Evolutionary conservation across 2,329 filamentous ascomycete genomes (phyloP).

Genomic region (Botrytis porri): DNA sequence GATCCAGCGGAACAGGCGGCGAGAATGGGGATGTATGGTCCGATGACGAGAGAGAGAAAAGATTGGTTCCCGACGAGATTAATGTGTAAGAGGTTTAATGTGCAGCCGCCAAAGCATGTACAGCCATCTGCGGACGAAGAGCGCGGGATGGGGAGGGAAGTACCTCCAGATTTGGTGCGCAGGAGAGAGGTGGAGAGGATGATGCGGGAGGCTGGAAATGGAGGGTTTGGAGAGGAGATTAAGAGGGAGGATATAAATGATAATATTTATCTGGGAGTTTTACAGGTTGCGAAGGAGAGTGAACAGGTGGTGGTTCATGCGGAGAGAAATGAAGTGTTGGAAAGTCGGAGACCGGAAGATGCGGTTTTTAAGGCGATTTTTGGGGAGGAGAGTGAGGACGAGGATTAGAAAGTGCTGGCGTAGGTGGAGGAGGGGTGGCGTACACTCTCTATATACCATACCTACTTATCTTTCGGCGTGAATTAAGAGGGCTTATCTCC

Average conservation of each 20-base stretch:
- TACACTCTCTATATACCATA: no score
- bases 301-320: conserved; percentile 55
- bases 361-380: conserved; percentile 91
- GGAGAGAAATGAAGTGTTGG: conserved; percentile 74
- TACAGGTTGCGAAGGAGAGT: not conserved
- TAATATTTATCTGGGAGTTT: no score
- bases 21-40: conserved; percentile 86
- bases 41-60: conserved; percentile 70
- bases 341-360: conserved; percentile 70
- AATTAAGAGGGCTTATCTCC: no score
- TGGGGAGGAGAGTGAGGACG: conserved; percentile 76
- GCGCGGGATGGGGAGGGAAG: conserved; percentile 31
- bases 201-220: conserved; percentile 45
- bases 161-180: conserved; percentile 47
- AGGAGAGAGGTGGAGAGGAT: conserved; percentile 55
- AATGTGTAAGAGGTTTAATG: conserved; percentile 92
- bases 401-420: no score
- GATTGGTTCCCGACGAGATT: conserved; percentile 79
- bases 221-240: conserved; percentile 32
- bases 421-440: no score
- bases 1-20: conserved; percentile 86
- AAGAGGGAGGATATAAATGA: conserved; percentile 20
- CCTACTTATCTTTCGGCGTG: not conserved
- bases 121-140: conserved; percentile 43
- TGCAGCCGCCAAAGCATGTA: conserved; percentile 71